These are phyloP conservation scores for Cinnamomum micranthum DNA, from an alignment of 164 flowering plant species.

Conservation along the genomic window DNA sequence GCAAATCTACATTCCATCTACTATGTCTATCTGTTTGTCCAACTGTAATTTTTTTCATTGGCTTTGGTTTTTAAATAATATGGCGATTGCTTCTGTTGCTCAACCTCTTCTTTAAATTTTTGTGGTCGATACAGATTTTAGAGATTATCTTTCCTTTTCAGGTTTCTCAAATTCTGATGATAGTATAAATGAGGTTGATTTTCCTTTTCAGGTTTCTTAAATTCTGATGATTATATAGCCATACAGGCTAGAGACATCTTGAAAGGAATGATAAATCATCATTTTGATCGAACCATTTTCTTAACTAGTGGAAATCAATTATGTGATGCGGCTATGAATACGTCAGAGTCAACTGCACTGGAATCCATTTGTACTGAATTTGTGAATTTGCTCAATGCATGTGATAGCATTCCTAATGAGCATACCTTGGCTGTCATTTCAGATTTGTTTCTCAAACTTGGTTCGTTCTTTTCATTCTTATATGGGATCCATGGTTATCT, in stretches of 20 bases:
- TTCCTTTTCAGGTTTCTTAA: conserved; percentile 44
- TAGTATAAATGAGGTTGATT: conserved; percentile 8
- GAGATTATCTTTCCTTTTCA: conserved; percentile 12
- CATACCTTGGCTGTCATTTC: conserved; percentile 48
- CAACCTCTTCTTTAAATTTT: background rate
- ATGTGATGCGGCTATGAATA: conserved; percentile 19
- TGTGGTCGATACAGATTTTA: background rate
- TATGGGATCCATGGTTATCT: background rate
- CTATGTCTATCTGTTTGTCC: background rate
- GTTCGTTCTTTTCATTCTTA: conserved; percentile 28
- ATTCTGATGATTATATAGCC: conserved; percentile 35
- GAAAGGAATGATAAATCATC: conserved; percentile 49
- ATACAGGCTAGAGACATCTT: conserved; percentile 47
- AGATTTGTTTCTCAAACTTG: conserved; percentile 58
- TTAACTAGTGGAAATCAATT: conserved; percentile 11
- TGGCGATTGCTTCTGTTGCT: background rate
- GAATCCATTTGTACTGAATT: conserved; percentile 43
- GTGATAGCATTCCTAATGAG: conserved; percentile 45
- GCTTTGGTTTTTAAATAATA: background rate
- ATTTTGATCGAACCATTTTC: conserved; percentile 27
- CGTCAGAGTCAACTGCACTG: conserved; percentile 31
- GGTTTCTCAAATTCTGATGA: conserved; percentile 49
- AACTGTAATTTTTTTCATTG: too few relatives aligned
- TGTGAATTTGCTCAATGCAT: conserved; percentile 30
- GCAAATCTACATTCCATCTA: too few relatives aligned